These are phyloP conservation scores for Diversispora epigaea DNA, from an alignment of 192 early-diverging fungal species.

Conservation along the genomic window DNA sequence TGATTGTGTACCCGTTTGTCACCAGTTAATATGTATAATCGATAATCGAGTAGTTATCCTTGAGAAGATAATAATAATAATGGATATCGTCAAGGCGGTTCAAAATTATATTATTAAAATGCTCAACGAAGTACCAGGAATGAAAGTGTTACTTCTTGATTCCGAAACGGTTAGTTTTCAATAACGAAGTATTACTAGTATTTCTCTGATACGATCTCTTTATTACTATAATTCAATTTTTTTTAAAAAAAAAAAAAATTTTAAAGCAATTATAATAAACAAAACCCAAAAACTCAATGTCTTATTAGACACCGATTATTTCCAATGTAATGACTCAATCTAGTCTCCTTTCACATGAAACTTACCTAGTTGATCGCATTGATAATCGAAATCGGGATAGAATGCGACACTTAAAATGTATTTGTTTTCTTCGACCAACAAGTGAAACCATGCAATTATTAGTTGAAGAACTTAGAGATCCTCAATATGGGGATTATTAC, in stretches of 20 bases:
- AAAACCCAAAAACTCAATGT: neutral
- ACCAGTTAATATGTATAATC: too few species aligned
- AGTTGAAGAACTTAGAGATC: slow-evolving; percentile 87
- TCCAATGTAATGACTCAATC: slow-evolving; percentile 95
- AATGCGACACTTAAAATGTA: slow-evolving; percentile 94
- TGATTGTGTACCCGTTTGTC: too few species aligned
- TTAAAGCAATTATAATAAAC: neutral
- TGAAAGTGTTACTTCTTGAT: slow-evolving; percentile 97
- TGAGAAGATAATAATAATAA: slow-evolving; percentile 26
- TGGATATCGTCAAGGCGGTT: slow-evolving; percentile 78
- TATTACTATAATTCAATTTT: neutral
- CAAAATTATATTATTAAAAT: slow-evolving; percentile 94
- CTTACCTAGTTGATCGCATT: slow-evolving; percentile 91
- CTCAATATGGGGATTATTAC: slow-evolving; percentile 95
- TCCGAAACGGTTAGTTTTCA: slow-evolving; percentile 72
- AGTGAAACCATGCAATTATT: slow-evolving; percentile 80
- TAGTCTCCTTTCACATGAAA: slow-evolving; percentile 84
- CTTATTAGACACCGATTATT: slow-evolving; percentile 83
- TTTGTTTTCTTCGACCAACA: slow-evolving; percentile 89
- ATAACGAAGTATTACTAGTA: neutral
- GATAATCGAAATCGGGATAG: slow-evolving; percentile 82
- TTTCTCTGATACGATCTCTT: neutral
- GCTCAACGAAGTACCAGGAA: slow-evolving; percentile 85
- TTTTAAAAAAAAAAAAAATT: too few species aligned
- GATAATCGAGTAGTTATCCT: too few species aligned